Conservation (phyloP, 106 monocot genomes). For the Alisma plantagoaquatica region DNA sequence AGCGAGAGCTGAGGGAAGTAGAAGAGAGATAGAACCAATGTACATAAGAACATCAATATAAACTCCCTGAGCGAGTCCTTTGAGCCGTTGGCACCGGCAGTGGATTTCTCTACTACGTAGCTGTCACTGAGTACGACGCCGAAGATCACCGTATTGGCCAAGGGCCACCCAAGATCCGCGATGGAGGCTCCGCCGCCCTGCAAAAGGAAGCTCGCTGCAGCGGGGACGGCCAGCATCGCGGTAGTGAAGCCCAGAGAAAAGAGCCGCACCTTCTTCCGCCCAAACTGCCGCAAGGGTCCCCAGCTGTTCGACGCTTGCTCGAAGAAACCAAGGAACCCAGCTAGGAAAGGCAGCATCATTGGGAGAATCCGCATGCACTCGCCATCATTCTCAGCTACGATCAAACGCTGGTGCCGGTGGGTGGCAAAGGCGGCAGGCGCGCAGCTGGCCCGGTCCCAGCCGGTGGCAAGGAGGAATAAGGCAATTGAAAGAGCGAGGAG, state of each 20-base stretch:
- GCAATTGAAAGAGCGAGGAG: slow-evolving; percentile 18
- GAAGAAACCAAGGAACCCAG: slow-evolving; percentile 54
- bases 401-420: background rate
- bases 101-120: slow-evolving; percentile 29
- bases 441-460: slow-evolving; percentile 41
- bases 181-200: slow-evolving; percentile 11
- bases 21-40: slow-evolving; percentile 59
- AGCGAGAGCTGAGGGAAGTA: slow-evolving; percentile 73
- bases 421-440: no score
- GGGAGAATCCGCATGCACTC: slow-evolving; percentile 25
- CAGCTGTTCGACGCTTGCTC: slow-evolving; percentile 31
- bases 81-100: slow-evolving; percentile 15
- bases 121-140: slow-evolving; percentile 58
- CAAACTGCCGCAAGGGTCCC: slow-evolving; percentile 35
- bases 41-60: slow-evolving; percentile 56
- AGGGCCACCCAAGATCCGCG: slow-evolving; percentile 43
- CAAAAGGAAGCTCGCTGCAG: slow-evolving; percentile 25
- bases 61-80: slow-evolving; percentile 47
- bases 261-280: slow-evolving; percentile 31
- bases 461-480: slow-evolving; percentile 22
- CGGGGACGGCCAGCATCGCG: slow-evolving; percentile 50
- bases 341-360: slow-evolving; percentile 55
- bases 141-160: slow-evolving; percentile 68
- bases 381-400: slow-evolving; percentile 17
- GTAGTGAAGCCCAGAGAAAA: slow-evolving; percentile 47